A percentile compares a stretch with the other conserved stretches of the same genome.
These are phyloP conservation scores for Plasmodium reichenowi DNA, from an alignment of 169 alveolate species.

Conservation along the genomic window DNA sequence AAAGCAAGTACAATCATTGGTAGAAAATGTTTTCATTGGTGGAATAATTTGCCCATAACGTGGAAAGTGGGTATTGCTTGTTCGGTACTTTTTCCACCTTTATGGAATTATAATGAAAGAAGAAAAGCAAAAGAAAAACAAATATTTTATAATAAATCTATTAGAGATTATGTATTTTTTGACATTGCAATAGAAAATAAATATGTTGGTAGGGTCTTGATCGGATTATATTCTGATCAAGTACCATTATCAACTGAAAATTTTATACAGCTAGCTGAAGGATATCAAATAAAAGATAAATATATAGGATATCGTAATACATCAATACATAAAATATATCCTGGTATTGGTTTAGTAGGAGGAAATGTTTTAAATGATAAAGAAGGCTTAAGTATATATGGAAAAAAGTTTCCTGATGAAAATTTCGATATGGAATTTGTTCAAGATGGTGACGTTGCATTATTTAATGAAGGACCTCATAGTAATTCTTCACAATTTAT, in stretches of 20 bases:
- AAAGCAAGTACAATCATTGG: conserved; percentile 48
- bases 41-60: conserved; percentile 40
- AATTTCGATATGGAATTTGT: conserved; percentile 80
- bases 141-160: conserved; percentile 59
- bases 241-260: conserved; percentile 85
- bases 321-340: conserved; percentile 76
- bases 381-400: conserved; percentile 82
- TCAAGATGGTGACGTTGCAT: conserved; percentile 87
- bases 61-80: conserved; percentile 58
- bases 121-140: conserved; percentile 70
- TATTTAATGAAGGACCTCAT: conserved; percentile 78
- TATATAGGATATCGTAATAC: conserved; percentile 83
- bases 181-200: conserved; percentile 82
- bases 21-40: conserved; percentile 52
- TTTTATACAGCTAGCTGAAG: conserved; percentile 83
- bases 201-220: conserved; percentile 83
- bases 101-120: conserved; percentile 73
- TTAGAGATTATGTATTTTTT: conserved; percentile 85
- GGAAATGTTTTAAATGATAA: conserved; percentile 82
- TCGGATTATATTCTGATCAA: conserved; percentile 85
- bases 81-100: conserved; percentile 56
- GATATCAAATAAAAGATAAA: conserved; percentile 79
- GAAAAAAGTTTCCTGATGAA: conserved; percentile 84
- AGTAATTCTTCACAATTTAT: conserved; percentile 82
- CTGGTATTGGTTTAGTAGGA: conserved; percentile 80